Evolutionary conservation across 2,329 filamentous ascomycete genomes (phyloP).

Genomic region (Ascochyta koolunga): DNA sequence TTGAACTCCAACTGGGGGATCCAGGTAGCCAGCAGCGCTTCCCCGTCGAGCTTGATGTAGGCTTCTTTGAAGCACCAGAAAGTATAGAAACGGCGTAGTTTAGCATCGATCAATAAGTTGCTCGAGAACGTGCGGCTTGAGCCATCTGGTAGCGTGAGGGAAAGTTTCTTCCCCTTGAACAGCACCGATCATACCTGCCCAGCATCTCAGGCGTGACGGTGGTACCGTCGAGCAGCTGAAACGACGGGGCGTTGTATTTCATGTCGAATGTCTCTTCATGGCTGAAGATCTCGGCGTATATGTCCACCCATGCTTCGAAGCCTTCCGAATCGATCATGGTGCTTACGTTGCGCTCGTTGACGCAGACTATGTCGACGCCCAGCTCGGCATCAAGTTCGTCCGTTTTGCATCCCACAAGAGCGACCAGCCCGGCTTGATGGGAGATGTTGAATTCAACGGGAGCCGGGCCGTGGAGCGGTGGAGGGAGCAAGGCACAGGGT

Average conservation of each 20-base stretch:
- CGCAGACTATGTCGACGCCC: slow-evolving; percentile 78
- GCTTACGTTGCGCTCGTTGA: slow-evolving; percentile 70
- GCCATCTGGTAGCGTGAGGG: slow-evolving; percentile 44
- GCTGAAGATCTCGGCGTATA: slow-evolving; percentile 74
- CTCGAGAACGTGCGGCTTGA: slow-evolving; percentile 48
- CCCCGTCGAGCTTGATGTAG: slow-evolving; percentile 82
- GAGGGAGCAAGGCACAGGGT: slow-evolving; percentile 55
- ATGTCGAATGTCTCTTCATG: slow-evolving; percentile 67
- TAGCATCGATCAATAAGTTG: slow-evolving; percentile 61
- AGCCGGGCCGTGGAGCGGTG: slow-evolving; percentile 28
- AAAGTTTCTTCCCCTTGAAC: slow-evolving; percentile 48
- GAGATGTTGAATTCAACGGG: slow-evolving; percentile 75
- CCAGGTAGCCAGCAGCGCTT: slow-evolving; percentile 77
- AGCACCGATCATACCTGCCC: slow-evolving; percentile 53
- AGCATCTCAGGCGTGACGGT: slow-evolving; percentile 48
- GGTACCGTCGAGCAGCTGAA: slow-evolving; percentile 51
- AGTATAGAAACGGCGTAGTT: slow-evolving; percentile 74
- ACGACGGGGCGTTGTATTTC: slow-evolving; percentile 58
- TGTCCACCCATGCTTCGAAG: slow-evolving; percentile 71
- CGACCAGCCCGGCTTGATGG: slow-evolving; percentile 78
- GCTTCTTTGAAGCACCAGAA: slow-evolving; percentile 82
- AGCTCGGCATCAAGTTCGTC: slow-evolving; percentile 55
- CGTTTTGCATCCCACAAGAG: slow-evolving; percentile 60
- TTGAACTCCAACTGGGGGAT: slow-evolving; percentile 72
- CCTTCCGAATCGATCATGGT: slow-evolving; percentile 65